phyloP scores from a whole-genome alignment of 2,329 filamentous ascomycete species.

The Ceratocystis albifundus region DNA sequence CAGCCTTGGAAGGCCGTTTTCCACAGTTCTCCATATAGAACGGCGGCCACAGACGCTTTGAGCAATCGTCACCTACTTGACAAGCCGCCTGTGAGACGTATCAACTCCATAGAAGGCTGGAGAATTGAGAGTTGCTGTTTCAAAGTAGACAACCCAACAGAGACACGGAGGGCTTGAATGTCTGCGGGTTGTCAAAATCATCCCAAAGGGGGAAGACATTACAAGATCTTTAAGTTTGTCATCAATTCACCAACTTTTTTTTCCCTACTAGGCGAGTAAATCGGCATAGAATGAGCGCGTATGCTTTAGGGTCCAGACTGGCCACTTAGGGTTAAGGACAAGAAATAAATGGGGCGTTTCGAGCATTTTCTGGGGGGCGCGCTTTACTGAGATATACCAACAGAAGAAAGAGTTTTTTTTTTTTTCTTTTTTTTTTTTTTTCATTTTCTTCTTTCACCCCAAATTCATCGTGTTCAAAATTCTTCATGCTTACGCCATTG shows the following conservation, averaged over 20 bases:
- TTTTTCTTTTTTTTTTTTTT: neutral
- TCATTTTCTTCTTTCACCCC: neutral
- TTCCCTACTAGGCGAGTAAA: too few relatives aligned
- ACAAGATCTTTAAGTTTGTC: neutral
- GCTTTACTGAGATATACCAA: neutral
- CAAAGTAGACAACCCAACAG: too few relatives aligned
- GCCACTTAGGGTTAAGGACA: neutral
- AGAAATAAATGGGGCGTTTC: neutral
- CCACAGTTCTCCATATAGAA: too few relatives aligned
- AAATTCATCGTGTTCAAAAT: neutral
- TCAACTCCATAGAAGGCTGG: too few relatives aligned
- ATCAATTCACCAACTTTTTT: too few relatives aligned
- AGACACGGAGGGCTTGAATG: too few relatives aligned
- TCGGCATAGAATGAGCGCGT: neutral
- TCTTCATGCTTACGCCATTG: neutral
- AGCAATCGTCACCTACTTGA: too few relatives aligned
- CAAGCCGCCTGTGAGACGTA: too few relatives aligned
- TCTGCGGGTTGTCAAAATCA: too few relatives aligned
- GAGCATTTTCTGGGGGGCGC: neutral
- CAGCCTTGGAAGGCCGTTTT: too few relatives aligned
- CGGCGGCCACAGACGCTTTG: too few relatives aligned
- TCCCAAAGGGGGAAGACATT: neutral
- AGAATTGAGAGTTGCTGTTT: too few relatives aligned
- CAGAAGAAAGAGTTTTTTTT: neutral
- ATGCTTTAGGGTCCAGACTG: neutral